These are phyloP conservation scores for Magnusiomyces tetraspermus DNA, from an alignment of 1,139 yeast genomes.

Conservation along the genomic window DNA sequence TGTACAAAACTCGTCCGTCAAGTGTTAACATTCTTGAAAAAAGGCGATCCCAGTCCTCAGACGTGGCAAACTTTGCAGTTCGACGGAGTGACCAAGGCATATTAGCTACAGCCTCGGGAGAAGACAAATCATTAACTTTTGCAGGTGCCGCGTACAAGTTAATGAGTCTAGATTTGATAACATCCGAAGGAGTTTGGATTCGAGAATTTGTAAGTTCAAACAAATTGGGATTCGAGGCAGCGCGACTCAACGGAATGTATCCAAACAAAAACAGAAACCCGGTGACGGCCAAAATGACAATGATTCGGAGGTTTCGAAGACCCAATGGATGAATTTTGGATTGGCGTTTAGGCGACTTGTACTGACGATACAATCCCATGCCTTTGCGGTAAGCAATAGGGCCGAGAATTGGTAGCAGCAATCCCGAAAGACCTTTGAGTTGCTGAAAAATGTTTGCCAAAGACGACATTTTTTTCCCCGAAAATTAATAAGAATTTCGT, in stretches of 20 bases:
- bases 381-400: constrained; percentile 2
- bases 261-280: not conserved
- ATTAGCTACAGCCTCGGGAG: not conserved
- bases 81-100: not conserved
- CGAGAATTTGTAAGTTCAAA: constrained; percentile 17
- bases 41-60: constrained; percentile 15
- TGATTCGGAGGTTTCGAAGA: not conserved
- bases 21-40: constrained; percentile 17
- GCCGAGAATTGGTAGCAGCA: not conserved
- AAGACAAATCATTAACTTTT: constrained; percentile 5
- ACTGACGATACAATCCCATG: not conserved
- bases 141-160: constrained; percentile 10
- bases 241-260: not conserved
- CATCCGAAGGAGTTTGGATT: constrained; percentile 21
- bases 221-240: not conserved
- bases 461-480: too few relatives aligned
- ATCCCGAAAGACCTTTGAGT: not conserved
- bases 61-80: not conserved
- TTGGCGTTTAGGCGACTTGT: not conserved
- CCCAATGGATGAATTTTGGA: not conserved
- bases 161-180: constrained; percentile 17
- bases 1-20: constrained; percentile 20
- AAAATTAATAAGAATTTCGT: too few relatives aligned
- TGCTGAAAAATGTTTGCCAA: too few relatives aligned
- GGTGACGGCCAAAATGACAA: not conserved